Percentiles rank a stretch among this genome's conserved stretches.
phyloP scores from a whole-genome alignment of 805 yeast species.

The Hanseniaspora thailandica region DNA sequence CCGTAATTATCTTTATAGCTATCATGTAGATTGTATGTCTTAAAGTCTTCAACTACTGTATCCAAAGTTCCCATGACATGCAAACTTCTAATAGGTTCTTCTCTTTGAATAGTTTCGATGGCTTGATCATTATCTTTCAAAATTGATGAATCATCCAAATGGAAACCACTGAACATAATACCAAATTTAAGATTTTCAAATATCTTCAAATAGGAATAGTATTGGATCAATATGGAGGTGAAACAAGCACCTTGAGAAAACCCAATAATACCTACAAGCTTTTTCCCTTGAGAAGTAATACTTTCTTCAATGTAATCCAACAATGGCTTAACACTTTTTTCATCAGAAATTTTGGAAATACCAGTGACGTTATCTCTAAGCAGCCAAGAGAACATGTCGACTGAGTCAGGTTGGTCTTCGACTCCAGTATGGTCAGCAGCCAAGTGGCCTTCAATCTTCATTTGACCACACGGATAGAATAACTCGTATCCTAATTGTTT shows the following conservation, averaged over 20 bases:
- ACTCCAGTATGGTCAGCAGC: constrained; percentile 13
- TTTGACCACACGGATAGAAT: constrained; percentile 64
- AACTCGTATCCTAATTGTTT: constrained; percentile 48
- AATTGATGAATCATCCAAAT: constrained; percentile 22
- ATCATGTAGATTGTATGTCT: constrained; percentile 48
- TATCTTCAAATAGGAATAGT: constrained; percentile 34
- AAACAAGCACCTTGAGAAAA: constrained; percentile 91
- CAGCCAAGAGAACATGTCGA: constrained; percentile 62
- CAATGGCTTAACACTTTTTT: constrained; percentile 32
- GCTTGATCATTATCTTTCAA: constrained; percentile 7
- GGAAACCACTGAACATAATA: constrained; percentile 59
- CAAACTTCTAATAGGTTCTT: constrained; percentile 33
- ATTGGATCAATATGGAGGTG: constrained; percentile 49
- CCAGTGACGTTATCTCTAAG: constrained; percentile 30
- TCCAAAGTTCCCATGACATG: constrained; percentile 83
- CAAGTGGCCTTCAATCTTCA: constrained; percentile 36
- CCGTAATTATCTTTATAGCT: constrained; percentile 30
- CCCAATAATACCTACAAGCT: constrained; percentile 54
- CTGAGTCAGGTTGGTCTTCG: constrained; percentile 54
- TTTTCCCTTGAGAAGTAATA: constrained; percentile 48
- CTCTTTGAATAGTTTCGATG: constrained; percentile 20
- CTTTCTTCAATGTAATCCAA: constrained; percentile 40
- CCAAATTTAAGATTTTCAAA: constrained; percentile 45
- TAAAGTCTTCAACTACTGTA: constrained; percentile 66
- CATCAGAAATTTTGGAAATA: constrained; percentile 22